Evolutionary conservation across 805 yeast species (phyloP).

Genomic region (Myxozyma kluyveri): DNA sequence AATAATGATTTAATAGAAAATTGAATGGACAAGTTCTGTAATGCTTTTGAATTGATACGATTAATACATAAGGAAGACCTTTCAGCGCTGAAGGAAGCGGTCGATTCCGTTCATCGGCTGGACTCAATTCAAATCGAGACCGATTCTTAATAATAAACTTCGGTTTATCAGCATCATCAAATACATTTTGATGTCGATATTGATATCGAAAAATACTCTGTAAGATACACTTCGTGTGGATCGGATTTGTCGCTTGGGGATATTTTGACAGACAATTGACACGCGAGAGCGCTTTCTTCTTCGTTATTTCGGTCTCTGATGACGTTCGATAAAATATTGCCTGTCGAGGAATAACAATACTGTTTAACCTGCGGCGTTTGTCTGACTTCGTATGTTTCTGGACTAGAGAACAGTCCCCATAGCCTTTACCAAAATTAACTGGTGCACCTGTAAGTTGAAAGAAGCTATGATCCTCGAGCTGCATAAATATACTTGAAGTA

Average conservation of each 20-base stretch:
- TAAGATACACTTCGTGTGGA: constrained; percentile 13
- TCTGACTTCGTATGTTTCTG: too few species aligned
- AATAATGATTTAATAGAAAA: constrained; percentile 11
- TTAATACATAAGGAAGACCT: constrained; percentile 16
- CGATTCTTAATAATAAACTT: not conserved
- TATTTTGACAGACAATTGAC: not conserved
- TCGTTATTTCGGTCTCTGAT: not conserved
- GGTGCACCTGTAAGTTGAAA: not conserved
- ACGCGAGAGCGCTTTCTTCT: not conserved
- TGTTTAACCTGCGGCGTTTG: too few species aligned
- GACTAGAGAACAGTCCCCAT: not conserved
- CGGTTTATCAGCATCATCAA: constrained; percentile 8
- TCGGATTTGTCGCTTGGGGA: not conserved
- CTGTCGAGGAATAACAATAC: constrained; percentile 4
- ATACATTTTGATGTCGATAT: constrained; percentile 5
- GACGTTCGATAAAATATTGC: constrained; percentile 9
- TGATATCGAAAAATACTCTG: constrained; percentile 20
- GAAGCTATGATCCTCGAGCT: not conserved
- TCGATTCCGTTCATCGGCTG: not conserved
- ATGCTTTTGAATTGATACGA: constrained; percentile 8
- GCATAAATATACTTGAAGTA: not conserved
- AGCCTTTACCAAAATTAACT: not conserved
- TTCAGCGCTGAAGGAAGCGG: constrained; percentile 12
- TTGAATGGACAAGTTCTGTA: constrained; percentile 4
- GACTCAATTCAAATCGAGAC: not conserved